Percentiles rank a stretch among this genome's conserved stretches.
Conservation (phyloP, 2,329 filamentous ascomycete genomes). For the Scolecobasidium constrictum region DNA sequence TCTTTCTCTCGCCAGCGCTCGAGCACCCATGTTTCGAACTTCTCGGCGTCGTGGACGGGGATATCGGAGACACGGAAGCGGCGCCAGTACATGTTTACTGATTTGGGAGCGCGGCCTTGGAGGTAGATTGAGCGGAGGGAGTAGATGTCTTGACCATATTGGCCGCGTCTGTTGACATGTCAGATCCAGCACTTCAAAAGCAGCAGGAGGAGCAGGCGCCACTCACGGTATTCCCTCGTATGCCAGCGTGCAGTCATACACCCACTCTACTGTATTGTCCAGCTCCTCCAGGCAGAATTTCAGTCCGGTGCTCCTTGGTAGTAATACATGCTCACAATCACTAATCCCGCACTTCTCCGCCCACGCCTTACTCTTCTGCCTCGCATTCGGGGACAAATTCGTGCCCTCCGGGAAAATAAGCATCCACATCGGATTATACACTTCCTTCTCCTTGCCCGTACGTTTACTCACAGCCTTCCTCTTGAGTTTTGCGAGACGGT, state of each 20-base stretch:
- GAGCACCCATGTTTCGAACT: slow-evolving; percentile 73
- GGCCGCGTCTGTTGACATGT: slow-evolving; percentile 26
- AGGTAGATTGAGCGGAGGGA: slow-evolving; percentile 79
- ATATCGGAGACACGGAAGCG: slow-evolving; percentile 72
- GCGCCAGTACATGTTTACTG: slow-evolving; percentile 94
- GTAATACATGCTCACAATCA: slow-evolving; percentile 59
- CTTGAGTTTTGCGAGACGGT: slow-evolving; percentile 64
- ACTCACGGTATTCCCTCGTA: slow-evolving; percentile 90
- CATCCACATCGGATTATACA: slow-evolving; percentile 73
- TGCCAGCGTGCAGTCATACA: slow-evolving; percentile 89
- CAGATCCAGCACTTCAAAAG: not conserved
- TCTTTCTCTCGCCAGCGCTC: slow-evolving; percentile 90
- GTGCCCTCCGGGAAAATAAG: slow-evolving; percentile 83
- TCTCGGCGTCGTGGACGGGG: slow-evolving; percentile 59
- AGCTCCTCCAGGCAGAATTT: slow-evolving; percentile 72
- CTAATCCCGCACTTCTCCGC: slow-evolving; percentile 61
- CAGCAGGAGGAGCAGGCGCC: not conserved
- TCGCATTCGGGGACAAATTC: slow-evolving; percentile 65
- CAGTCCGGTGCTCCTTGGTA: slow-evolving; percentile 72
- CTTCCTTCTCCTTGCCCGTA: slow-evolving; percentile 19
- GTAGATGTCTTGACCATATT: slow-evolving; percentile 80
- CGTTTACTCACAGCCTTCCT: slow-evolving; percentile 27
- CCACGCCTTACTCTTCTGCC: slow-evolving; percentile 60
- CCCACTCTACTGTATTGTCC: slow-evolving; percentile 61
- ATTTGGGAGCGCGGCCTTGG: slow-evolving; percentile 79